A percentile compares a stretch with the other conserved stretches of the same genome.
phyloP scores from a whole-genome alignment of 164 flowering plant genomes.

The Vitis rotundifolia region DNA sequence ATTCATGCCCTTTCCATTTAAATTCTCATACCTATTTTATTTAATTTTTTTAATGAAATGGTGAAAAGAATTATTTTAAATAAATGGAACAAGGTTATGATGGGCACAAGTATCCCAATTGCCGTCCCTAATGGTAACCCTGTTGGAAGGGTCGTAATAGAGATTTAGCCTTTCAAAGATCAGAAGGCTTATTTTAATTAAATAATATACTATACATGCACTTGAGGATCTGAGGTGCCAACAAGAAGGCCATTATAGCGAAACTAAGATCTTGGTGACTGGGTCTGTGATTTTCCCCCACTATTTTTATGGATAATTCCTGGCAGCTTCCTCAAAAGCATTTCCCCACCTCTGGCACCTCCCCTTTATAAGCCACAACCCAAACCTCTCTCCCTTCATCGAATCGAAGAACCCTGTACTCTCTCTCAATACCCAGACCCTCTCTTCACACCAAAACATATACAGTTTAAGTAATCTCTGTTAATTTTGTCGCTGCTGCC shows the following conservation, averaged over 20 bases:
- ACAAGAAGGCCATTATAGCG: background rate
- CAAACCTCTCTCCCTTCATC: background rate
- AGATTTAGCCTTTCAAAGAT: conserved; percentile 9
- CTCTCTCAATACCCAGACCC: background rate
- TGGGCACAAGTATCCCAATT: too few species aligned
- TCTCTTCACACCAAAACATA: background rate
- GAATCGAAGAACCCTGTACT: background rate
- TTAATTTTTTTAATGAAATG: too few species aligned
- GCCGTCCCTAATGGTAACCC: too few species aligned
- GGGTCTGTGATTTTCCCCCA: background rate
- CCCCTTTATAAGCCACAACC: background rate
- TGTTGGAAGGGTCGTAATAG: background rate
- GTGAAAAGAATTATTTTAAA: too few species aligned
- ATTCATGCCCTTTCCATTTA: too few species aligned
- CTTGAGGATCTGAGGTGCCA: background rate
- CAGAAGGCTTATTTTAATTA: conserved; percentile 6
- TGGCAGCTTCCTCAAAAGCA: background rate
- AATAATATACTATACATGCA: background rate
- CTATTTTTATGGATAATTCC: background rate
- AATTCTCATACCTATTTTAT: too few species aligned
- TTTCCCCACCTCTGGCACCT: background rate
- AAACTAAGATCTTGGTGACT: background rate
- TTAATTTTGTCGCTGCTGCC: background rate
- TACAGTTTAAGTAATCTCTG: too few species aligned
- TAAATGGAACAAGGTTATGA: too few species aligned